phyloP scores from a whole-genome alignment of 202 grass and related monocot species.

The Eragrostis tef region DNA sequence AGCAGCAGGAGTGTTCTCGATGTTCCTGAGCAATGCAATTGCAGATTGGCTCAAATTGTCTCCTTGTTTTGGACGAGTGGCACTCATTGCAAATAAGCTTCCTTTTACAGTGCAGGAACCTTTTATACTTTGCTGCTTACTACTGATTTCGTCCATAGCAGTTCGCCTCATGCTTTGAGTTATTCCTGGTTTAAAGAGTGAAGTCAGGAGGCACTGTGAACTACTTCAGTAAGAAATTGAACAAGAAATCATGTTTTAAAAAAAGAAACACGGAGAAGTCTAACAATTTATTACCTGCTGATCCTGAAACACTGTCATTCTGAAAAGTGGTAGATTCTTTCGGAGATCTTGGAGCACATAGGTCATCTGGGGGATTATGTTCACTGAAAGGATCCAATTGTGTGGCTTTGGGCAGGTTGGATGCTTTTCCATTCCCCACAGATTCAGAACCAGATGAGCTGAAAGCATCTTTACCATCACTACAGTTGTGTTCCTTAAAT shows the following conservation, averaged over 20 bases:
- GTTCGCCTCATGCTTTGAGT: slow-evolving; percentile 8
- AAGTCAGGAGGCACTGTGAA: slow-evolving; percentile 1
- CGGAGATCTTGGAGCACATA: background rate
- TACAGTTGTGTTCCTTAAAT: background rate
- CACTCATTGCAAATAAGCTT: slow-evolving; percentile 23
- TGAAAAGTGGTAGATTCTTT: background rate
- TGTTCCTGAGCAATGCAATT: background rate
- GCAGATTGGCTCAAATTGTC: slow-evolving; percentile 27
- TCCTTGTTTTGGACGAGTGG: background rate
- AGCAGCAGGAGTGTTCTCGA: slow-evolving; percentile 4
- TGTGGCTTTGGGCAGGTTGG: background rate
- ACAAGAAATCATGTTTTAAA: background rate
- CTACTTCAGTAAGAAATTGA: background rate
- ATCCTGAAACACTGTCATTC: background rate
- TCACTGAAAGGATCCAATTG: background rate
- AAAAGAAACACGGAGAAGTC: background rate
- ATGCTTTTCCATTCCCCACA: background rate
- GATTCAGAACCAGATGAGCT: background rate
- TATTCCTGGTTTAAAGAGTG: background rate
- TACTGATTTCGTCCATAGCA: slow-evolving; percentile 25
- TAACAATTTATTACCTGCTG: slow-evolving; percentile 12
- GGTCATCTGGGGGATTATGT: background rate
- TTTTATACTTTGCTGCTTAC: slow-evolving; percentile 36
- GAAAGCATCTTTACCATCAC: background rate
- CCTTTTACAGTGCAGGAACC: slow-evolving; percentile 38